Conservation (phyloP, 441 rosid genomes). For the Bruguiera hainesii region DNA sequence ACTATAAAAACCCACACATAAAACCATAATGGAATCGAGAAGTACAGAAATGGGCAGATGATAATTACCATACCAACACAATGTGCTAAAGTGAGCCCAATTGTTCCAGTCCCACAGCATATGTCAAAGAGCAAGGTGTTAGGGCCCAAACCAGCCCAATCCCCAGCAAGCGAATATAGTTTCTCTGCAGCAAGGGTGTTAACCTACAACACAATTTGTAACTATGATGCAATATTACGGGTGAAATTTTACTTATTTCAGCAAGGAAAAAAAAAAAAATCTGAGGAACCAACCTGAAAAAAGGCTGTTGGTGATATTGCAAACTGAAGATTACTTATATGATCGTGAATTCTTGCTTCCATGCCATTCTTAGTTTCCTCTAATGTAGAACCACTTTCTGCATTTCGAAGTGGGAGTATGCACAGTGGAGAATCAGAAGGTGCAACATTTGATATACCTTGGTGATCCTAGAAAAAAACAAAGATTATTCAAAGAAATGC, state of each 20-base stretch:
- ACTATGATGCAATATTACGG: slow-evolving; percentile 3
- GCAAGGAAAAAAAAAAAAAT: slow-evolving; percentile 6
- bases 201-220: slow-evolving; percentile 45
- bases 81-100: slow-evolving; percentile 87
- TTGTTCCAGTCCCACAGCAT: slow-evolving; percentile 98
- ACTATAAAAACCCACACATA: slow-evolving; percentile 1
- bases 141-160: slow-evolving; percentile 88
- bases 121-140: slow-evolving; percentile 86
- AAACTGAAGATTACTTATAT: slow-evolving; percentile 67
- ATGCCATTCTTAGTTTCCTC: slow-evolving; percentile 30
- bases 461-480: slow-evolving; percentile 63
- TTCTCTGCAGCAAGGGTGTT: slow-evolving; percentile 93
- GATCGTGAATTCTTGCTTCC: slow-evolving; percentile 85
- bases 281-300: slow-evolving; percentile 57
- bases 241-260: background rate
- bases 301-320: slow-evolving; percentile 95
- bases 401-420: slow-evolving; percentile 40
- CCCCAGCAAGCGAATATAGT: slow-evolving; percentile 90
- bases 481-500: slow-evolving; percentile 4
- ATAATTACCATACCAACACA: slow-evolving; percentile 86
- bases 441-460: slow-evolving; percentile 91
- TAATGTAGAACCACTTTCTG: slow-evolving; percentile 31
- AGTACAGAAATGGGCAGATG: slow-evolving; percentile 15
- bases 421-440: slow-evolving; percentile 79
- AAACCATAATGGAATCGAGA: slow-evolving; percentile 2